Evolutionary conservation across 2,329 filamentous ascomycete species (phyloP), one percentile per base, ranked within the genome.

Genomic region (Alternaria viburni): DNA sequence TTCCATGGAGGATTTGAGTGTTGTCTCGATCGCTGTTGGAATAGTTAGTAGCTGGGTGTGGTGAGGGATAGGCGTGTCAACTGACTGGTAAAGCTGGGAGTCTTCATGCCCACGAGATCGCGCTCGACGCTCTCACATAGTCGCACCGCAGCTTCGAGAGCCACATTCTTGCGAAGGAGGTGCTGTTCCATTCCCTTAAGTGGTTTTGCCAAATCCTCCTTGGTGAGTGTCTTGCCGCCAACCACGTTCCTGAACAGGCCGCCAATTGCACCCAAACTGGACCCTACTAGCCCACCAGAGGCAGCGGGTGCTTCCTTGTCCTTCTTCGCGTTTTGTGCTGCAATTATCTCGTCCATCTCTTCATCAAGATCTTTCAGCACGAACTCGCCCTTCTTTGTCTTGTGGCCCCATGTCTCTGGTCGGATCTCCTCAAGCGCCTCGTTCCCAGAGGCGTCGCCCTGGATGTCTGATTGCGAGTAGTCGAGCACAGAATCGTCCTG

Each of bases 121-220:
- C 91, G 90, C 79, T 97, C 92, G 7, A 99, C 95, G 55, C 93
- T 93, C 66, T 96, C 90, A 78, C 95, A 97, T 45, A 99, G 84
- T 57, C 96, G 91, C 30, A 97, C 87, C 2, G 95, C 96, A 15
- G 96, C 96, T 83, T 98, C 96, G 57, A 93, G 91, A 0, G 96
- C 96, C 26, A 99, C 94, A 74, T 99, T 99, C 85, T 99, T 99
- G 82, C 91, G 90, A 63, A 99, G 82, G 7, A 99, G 85, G 79
- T 98, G 95, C 61, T 97, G 93, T 77, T 97, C 93, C 93, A 99
- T 97, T 30, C 91, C 92, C 81, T 95, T 96, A 83, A 99, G 90
- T 2, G 96, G 92, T 79, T 96, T 97, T 66, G 93, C 91, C 21
- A 99, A 86, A 75, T 98, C 95, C 68, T 91, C 88, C 78, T 93